These are phyloP conservation scores for Saccharomycopsis babjevae DNA, from an alignment of 805 yeast genomes.

Conservation along the genomic window DNA sequence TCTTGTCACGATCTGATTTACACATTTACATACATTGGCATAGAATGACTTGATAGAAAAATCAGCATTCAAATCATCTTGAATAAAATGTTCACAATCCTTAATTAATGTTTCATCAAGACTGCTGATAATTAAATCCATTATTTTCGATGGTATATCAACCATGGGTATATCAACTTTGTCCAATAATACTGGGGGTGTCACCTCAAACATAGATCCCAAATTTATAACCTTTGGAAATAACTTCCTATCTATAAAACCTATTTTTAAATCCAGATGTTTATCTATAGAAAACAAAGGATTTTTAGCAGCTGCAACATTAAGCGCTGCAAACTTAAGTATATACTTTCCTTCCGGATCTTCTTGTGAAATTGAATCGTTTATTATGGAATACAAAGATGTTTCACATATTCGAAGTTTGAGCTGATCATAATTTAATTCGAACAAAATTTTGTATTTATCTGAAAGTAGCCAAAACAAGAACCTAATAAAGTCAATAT, in stretches of 20 bases:
- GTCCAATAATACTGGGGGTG: background rate
- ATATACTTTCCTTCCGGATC: background rate
- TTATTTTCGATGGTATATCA: background rate
- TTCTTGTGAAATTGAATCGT: background rate
- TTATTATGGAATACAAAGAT: background rate
- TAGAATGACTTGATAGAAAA: background rate
- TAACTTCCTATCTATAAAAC: background rate
- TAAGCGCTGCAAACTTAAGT: background rate
- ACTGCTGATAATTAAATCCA: background rate
- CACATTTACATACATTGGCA: too few relatives aligned
- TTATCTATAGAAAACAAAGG: background rate
- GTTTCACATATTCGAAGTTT: background rate
- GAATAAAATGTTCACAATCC: background rate
- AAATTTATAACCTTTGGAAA: background rate
- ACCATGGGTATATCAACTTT: background rate
- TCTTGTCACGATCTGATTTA: background rate
- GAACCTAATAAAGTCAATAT: slow-evolving; percentile 1
- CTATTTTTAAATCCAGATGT: background rate
- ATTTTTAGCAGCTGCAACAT: background rate
- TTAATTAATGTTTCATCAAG: background rate
- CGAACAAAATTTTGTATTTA: background rate
- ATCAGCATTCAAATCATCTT: background rate
- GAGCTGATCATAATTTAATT: background rate
- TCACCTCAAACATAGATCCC: background rate
- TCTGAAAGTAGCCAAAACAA: background rate